phyloP scores from a whole-genome alignment of 1,139 yeast species.

The Zygoascus sp. region DNA sequence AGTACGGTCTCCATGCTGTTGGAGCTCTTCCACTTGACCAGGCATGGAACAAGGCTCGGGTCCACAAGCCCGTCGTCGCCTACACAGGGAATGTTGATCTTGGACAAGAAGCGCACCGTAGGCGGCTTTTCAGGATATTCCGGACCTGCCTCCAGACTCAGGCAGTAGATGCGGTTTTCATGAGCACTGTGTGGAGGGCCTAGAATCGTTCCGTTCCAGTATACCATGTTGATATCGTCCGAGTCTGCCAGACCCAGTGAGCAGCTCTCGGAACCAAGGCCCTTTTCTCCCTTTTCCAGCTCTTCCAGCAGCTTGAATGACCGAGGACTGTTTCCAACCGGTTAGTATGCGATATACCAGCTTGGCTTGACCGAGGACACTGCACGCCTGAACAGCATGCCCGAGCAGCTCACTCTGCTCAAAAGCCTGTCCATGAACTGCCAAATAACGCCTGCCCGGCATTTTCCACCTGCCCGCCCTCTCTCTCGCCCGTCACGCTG shows the following conservation, averaged over 20 bases:
- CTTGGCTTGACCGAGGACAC: no score
- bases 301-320: constrained; percentile 92
- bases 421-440: no score
- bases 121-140: constrained; percentile 91
- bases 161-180: constrained; percentile 87
- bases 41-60: constrained; percentile 57
- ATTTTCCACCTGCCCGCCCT: no score
- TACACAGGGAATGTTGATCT: constrained; percentile 88
- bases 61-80: constrained; percentile 64
- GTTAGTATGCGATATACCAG: not conserved
- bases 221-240: constrained; percentile 86
- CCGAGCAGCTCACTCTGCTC: no score
- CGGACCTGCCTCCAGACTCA: constrained; percentile 76
- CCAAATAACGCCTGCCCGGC: not conserved
- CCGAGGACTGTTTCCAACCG: constrained; percentile 41
- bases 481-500: no score
- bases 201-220: constrained; percentile 93
- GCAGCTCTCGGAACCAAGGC: constrained; percentile 93
- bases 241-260: constrained; percentile 87
- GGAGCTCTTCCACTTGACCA: constrained; percentile 79
- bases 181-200: constrained; percentile 97
- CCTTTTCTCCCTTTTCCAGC: constrained; percentile 96
- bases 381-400: no score
- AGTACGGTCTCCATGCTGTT: constrained; percentile 90
- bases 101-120: constrained; percentile 67